Base-by-base conservation (phyloP, 495 filamentous ascomycete species). In the Mytilinidion resinicola region DNA sequence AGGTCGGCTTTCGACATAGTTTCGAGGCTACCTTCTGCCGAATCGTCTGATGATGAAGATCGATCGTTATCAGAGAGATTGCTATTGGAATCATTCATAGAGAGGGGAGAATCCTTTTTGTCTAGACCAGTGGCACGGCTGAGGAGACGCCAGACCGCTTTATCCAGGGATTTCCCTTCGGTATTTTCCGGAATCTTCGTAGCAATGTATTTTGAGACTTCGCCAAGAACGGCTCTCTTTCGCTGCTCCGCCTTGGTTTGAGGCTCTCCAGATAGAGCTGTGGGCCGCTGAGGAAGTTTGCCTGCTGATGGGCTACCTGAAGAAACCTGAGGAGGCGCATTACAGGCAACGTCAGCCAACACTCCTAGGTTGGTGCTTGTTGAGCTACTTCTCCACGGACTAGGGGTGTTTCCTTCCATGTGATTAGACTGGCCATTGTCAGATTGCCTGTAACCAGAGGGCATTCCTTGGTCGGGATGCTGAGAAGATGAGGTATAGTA, bases 221-320 rank as follows among this genome's bases (percentile, higher is more conserved):
- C 57, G 20, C 61, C 55, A 6, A 66, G 42, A 30, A 30, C 25
- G 0, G 63, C 63, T 42, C 55, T 50, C 43, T 44, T 41, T 38
- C 62, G 63, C 44, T 62, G 59, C 4, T 66, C 63, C 7, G 63
- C 59, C 42, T 66, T 66, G 33, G 63, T 66, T 42, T 66, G 63
- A 19, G 59, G 63, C 14, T 51, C 63, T 21, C 41, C 55, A n/a
- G 59, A 66, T 20, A 62, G 51, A 15, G 17, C 43, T 6, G 39
- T 56, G 5, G 36, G 39, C 17, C 37, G 52, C 30, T 19, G 38
- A 19, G 47, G 15, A 20, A 7, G 53, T 21, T 42, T 46, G 10
- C 11, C 21, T 15, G 11, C n/a, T 6, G 36, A 33, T 54, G 37
- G 12, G 21, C 49, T 56, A 9, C 19, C 50, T n/a, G 37, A 34